Evolutionary conservation across 352 stramenopile genomes (phyloP).

Genomic region (Globisporangium echinulatum): DNA sequence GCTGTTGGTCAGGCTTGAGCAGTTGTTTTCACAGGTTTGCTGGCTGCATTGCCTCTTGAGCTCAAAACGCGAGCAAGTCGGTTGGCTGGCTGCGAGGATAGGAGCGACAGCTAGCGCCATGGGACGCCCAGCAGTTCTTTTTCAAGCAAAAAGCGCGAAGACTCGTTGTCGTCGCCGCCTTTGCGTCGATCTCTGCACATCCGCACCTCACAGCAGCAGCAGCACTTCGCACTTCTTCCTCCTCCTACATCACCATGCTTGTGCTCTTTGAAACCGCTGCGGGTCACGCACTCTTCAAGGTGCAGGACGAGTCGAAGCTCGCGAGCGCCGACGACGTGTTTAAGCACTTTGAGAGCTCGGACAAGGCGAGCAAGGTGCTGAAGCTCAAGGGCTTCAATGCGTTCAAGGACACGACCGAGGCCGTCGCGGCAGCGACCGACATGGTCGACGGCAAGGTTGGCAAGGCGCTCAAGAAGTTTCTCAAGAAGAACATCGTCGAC

Average conservation of each 20-base stretch:
- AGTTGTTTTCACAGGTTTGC: not conserved
- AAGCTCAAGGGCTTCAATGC: constrained; percentile 97
- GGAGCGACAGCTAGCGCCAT: not conserved
- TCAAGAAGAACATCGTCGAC: constrained; percentile 99
- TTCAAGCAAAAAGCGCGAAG: constrained; percentile 12
- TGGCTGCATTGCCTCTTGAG: too few species aligned
- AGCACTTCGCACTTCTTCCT: not conserved
- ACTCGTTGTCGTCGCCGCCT: constrained; percentile 1
- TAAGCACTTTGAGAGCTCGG: constrained; percentile 88
- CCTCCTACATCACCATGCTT: constrained; percentile 80
- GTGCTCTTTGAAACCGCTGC: constrained; percentile 99
- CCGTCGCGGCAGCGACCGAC: constrained; percentile 94
- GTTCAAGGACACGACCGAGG: constrained; percentile 98
- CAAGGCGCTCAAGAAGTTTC: constrained; percentile 97
- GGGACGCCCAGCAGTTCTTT: constrained; percentile 12
- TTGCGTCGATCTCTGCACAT: not conserved
- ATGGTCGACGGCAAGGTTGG: constrained; percentile 97
- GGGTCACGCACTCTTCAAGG: constrained; percentile 99
- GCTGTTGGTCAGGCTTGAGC: constrained; percentile 4
- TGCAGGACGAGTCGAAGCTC: constrained; percentile 93
- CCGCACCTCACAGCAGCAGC: not conserved
- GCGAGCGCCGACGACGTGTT: constrained; percentile 87
- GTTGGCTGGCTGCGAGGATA: constrained; percentile 14
- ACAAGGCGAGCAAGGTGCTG: constrained; percentile 89
- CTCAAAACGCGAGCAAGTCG: not conserved